Conservation (phyloP, 139 green algal species). For the Chlamydomonas sp. region DNA sequence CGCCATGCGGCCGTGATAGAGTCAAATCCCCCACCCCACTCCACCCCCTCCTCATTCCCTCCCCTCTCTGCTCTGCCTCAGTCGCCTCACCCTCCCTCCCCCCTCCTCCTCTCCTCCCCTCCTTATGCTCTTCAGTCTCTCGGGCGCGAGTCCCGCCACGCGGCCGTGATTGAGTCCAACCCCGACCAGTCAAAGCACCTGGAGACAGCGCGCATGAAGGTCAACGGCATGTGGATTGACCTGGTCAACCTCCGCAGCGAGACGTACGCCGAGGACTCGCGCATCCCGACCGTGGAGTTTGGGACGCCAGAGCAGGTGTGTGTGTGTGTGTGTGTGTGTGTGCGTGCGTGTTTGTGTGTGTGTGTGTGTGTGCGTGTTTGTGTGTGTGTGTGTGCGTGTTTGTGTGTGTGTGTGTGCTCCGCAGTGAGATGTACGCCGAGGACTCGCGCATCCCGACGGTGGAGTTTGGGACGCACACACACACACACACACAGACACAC, state of each 20-base stretch:
- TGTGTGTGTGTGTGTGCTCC: too few species aligned
- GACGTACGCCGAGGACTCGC: slow-evolving; percentile 74
- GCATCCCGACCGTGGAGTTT: slow-evolving; percentile 88
- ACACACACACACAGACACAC: neutral
- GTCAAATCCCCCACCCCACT: too few species aligned
- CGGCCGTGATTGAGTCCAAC: slow-evolving; percentile 88
- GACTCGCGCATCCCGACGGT: slow-evolving; percentile 81
- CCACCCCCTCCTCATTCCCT: too few species aligned
- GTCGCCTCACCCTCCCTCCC: too few species aligned
- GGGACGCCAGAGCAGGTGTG: too few species aligned
- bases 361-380: too few species aligned
- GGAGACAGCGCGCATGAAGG: slow-evolving; percentile 89
- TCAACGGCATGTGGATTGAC: slow-evolving; percentile 62
- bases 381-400: too few species aligned
- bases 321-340: too few species aligned
- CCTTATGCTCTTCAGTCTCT: neutral
- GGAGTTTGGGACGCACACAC: too few species aligned
- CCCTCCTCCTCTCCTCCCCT: too few species aligned
- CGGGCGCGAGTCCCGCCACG: slow-evolving; percentile 23
- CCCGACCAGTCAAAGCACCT: slow-evolving; percentile 98
- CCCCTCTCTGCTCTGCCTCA: neutral
- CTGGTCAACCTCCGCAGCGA: slow-evolving; percentile 95
- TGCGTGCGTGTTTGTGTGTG: too few species aligned
- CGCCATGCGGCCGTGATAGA: too few species aligned
- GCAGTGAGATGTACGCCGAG: slow-evolving; percentile 84